Evolutionary conservation across 306 rosid genomes (phyloP).

Genomic region (Neltuma alba): DNA sequence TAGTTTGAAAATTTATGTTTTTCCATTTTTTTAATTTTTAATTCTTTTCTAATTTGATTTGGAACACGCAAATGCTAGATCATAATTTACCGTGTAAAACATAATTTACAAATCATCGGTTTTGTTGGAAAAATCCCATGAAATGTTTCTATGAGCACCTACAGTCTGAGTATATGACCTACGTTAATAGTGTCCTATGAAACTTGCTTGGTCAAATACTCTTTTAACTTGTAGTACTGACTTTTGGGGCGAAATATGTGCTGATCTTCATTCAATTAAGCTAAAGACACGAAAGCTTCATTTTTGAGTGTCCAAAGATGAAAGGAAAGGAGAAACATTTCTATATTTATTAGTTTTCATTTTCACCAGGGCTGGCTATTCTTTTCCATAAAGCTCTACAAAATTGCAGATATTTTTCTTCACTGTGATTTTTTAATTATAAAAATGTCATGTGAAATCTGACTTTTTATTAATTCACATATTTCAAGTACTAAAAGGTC

Average conservation of each 20-base stretch:
- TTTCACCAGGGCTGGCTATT: neutral
- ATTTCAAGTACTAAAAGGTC: constrained; percentile 7
- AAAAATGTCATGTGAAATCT: neutral
- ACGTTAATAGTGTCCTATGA: neutral
- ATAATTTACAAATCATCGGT: neutral
- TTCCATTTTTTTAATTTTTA: neutral
- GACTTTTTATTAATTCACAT: neutral
- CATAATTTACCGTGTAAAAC: neutral
- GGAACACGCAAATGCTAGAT: neutral
- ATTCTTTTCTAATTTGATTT: constrained; percentile 14
- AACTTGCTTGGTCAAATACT: constrained; percentile 1
- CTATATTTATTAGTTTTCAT: neutral
- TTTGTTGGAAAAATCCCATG: neutral
- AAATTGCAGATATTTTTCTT: neutral
- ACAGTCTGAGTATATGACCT: neutral
- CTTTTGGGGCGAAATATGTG: neutral
- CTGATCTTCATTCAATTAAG: neutral
- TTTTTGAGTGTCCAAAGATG: neutral
- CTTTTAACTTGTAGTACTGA: neutral
- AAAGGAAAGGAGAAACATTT: neutral
- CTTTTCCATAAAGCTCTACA: neutral
- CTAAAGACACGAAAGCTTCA: neutral
- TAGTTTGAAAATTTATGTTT: neutral
- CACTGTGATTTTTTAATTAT: neutral
- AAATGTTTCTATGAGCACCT: neutral